Conservation (phyloP, 306 rosid species). For the Acacia crassicarpa region DNA sequence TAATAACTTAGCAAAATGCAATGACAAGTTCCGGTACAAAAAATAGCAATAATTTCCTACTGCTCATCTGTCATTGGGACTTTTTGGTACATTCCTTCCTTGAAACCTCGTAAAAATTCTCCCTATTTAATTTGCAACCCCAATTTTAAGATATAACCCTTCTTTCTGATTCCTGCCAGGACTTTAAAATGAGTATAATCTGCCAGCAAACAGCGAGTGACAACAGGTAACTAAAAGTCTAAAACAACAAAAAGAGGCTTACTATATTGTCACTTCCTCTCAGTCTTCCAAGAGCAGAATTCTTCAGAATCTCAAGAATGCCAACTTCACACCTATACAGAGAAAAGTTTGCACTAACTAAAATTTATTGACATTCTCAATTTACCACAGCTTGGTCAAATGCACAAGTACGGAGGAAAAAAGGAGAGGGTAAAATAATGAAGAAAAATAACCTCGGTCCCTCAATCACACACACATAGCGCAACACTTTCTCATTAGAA, state of each 20-base stretch:
- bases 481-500: constrained; percentile 72
- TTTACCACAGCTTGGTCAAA: constrained; percentile 24
- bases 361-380: background rate
- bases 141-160: background rate
- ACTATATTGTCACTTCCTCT: constrained; percentile 99
- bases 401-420: constrained; percentile 23
- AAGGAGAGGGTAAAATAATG: background rate
- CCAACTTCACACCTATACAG: constrained; percentile 78
- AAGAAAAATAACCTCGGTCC: constrained; percentile 53
- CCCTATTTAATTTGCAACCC: background rate
- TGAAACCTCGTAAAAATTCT: too few species aligned
- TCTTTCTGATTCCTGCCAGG: background rate
- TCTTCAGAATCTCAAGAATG: constrained; percentile 75
- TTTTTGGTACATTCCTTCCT: too few species aligned
- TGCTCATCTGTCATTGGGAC: too few species aligned
- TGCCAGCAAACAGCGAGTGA: background rate
- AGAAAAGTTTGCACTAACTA: background rate
- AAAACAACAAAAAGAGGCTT: constrained; percentile 32
- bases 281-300: constrained; percentile 85
- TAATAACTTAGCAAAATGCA: too few species aligned
- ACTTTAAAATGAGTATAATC: background rate
- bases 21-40: too few species aligned
- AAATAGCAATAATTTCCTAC: too few species aligned
- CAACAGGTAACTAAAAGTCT: background rate
- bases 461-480: constrained; percentile 80